phyloP scores from a whole-genome alignment of 2,329 filamentous ascomycete genomes.

The Xylaria digitata region DNA sequence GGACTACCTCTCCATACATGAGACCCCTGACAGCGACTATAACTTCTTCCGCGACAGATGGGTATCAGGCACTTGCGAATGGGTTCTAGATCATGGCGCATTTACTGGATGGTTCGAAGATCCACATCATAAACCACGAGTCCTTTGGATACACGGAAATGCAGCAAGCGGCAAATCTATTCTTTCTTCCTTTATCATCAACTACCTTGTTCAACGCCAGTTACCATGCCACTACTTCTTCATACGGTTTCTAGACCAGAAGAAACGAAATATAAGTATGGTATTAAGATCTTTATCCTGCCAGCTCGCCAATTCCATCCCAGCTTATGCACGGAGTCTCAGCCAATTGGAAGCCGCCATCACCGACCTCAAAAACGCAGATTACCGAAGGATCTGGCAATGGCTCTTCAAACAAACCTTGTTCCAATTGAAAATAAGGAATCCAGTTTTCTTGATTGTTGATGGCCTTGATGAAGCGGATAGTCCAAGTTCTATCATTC shows the following conservation, averaged over 20 bases:
- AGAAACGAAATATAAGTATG: slow-evolving; percentile 37
- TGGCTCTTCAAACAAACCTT: slow-evolving; percentile 49
- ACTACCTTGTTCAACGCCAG: slow-evolving; percentile 32
- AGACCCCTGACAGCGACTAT: no score
- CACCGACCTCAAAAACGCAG: slow-evolving; percentile 44
- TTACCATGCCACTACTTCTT: slow-evolving; percentile 39
- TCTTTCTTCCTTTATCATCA: slow-evolving; percentile 38
- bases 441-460: slow-evolving; percentile 51
- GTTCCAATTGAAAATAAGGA: slow-evolving; percentile 43
- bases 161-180: slow-evolving; percentile 41
- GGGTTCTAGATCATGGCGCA: no score
- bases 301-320: slow-evolving; percentile 49
- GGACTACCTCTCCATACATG: no score
- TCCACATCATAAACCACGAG: no score
- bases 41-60: no score
- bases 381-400: slow-evolving; percentile 48
- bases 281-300: slow-evolving; percentile 50
- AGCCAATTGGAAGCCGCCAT: no score
- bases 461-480: slow-evolving; percentile 55
- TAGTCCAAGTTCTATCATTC: slow-evolving; percentile 44
- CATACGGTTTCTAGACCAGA: slow-evolving; percentile 30
- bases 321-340: no score
- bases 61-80: no score
- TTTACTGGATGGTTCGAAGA: no score
- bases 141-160: slow-evolving; percentile 35